Evolutionary conservation across 305 asterid species (phyloP).

Genomic region (Solanum chacoense): DNA sequence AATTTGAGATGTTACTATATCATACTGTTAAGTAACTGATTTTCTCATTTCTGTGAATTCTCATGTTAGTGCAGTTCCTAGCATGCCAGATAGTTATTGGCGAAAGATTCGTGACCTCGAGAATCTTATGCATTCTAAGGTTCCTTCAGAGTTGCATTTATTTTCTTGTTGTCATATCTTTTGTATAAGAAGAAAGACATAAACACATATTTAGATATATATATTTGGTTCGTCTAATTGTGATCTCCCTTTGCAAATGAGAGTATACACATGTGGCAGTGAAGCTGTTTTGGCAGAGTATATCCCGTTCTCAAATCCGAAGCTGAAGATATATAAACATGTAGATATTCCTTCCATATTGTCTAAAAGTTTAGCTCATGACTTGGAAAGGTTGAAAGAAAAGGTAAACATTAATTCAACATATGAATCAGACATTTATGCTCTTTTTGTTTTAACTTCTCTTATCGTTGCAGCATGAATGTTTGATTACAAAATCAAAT

Average conservation of each 20-base stretch:
- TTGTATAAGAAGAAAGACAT: not conserved
- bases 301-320: conserved; percentile 47
- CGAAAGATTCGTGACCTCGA: conserved; percentile 51
- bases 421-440: no score
- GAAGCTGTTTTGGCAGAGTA: conserved; percentile 38
- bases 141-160: conserved; percentile 2
- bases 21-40: not conserved
- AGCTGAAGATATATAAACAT: conserved; percentile 36
- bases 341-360: conserved; percentile 16
- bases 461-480: conserved; percentile 30
- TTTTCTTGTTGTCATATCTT: not conserved
- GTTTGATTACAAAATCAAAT: conserved; percentile 10
- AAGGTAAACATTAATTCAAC: conserved; percentile 27
- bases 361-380: conserved; percentile 6
- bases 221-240: not conserved
- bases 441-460: conserved; percentile 12
- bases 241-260: conserved; percentile 14
- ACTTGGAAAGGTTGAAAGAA: conserved; percentile 15
- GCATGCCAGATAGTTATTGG: conserved; percentile 30
- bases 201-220: not conserved
- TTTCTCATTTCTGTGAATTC: not conserved
- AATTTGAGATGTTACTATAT: not conserved
- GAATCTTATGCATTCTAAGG: conserved; percentile 84
- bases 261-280: conserved; percentile 71
- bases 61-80: conserved; percentile 26